phyloP scores from a whole-genome alignment of 495 filamentous ascomycete genomes.

The Trichoderma virens region DNA sequence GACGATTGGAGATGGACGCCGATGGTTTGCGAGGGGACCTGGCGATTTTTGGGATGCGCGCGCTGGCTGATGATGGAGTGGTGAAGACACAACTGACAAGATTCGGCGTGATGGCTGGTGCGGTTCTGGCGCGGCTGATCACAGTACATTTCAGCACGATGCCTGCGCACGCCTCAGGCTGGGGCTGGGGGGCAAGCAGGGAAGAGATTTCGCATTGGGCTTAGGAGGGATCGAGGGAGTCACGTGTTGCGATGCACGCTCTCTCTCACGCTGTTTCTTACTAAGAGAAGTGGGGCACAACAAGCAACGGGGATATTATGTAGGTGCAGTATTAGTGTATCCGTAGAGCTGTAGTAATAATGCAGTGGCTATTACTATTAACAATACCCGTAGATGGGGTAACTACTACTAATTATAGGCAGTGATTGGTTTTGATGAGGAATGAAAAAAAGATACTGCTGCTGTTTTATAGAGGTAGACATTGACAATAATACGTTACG shows the following conservation, averaged over 20 bases:
- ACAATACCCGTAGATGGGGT: no score
- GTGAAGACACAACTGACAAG: slow-evolving; percentile 42
- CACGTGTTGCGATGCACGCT: not conserved
- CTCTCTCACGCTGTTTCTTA: no score
- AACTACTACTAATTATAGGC: no score
- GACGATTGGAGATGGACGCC: slow-evolving; percentile 38
- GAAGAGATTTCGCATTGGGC: not conserved
- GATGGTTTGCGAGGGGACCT: slow-evolving; percentile 44
- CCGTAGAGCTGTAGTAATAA: no score
- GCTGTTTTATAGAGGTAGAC: no score
- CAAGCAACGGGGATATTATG: no score
- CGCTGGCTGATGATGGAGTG: slow-evolving; percentile 44
- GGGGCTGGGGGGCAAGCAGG: not conserved
- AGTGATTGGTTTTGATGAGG: no score
- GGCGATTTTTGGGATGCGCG: slow-evolving; percentile 50
- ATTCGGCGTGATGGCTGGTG: slow-evolving; percentile 37
- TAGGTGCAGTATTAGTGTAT: no score
- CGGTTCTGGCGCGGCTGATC: slow-evolving; percentile 23
- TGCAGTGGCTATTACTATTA: no score
- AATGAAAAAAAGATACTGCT: no score
- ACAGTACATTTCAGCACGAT: slow-evolving; percentile 22
- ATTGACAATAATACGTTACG: no score
- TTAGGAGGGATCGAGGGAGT: not conserved
- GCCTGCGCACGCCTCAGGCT: slow-evolving; percentile 12
- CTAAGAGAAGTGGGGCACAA: no score